These are phyloP conservation scores for Malbranchea cinnamomea DNA, from an alignment of 2,329 filamentous ascomycete genomes.

Conservation along the genomic window DNA sequence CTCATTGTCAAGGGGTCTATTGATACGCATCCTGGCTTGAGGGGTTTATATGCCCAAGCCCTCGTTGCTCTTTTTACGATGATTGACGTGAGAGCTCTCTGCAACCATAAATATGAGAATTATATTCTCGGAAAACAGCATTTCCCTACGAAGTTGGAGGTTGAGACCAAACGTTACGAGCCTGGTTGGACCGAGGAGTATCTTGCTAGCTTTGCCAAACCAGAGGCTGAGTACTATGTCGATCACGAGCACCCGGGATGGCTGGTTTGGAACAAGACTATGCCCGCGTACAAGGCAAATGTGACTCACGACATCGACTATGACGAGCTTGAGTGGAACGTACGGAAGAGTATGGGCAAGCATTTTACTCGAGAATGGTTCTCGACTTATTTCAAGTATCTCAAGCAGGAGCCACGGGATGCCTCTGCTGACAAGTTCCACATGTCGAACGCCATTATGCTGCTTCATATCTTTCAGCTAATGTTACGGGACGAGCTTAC, in stretches of 20 bases:
- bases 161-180: conserved; percentile 61
- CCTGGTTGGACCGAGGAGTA: conserved; percentile 65
- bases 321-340: conserved; percentile 61
- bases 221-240: conserved; percentile 72
- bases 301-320: conserved; percentile 54
- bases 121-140: conserved; percentile 70
- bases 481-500: conserved; percentile 64
- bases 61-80: conserved; percentile 69
- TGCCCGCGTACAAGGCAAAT: conserved; percentile 63
- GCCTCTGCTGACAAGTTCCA: conserved; percentile 69
- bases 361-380: conserved; percentile 77
- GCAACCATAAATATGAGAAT: conserved; percentile 73
- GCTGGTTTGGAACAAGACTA: conserved; percentile 85
- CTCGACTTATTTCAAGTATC: conserved; percentile 70
- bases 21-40: conserved; percentile 75
- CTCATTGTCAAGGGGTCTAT: conserved; percentile 71
- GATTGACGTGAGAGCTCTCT: conserved; percentile 72
- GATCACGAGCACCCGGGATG: conserved; percentile 89
- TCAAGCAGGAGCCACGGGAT: conserved; percentile 93
- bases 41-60: conserved; percentile 66
- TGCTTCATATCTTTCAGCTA: conserved; percentile 82
- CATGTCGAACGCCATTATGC: conserved; percentile 70
- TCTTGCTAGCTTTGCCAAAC: conserved; percentile 60
- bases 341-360: conserved; percentile 64
- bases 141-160: conserved; percentile 59